phyloP scores from a whole-genome alignment of 495 filamentous ascomycete species.

The Stereocaulon alpinum region DNA sequence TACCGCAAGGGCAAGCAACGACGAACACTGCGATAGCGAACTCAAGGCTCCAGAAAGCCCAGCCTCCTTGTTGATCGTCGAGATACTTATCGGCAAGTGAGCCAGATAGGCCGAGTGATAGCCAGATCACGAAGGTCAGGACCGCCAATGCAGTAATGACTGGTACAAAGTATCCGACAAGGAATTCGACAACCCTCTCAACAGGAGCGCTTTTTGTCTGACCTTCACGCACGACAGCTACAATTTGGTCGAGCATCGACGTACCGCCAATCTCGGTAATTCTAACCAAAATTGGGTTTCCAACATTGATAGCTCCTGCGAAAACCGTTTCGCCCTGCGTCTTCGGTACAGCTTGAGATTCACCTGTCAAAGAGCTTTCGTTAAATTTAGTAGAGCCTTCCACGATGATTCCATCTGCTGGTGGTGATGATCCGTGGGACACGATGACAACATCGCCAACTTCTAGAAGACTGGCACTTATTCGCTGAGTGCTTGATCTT shows the following conservation, averaged over 20 bases:
- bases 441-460: conserved; percentile 71
- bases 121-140: conserved; percentile 74
- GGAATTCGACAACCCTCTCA: conserved; percentile 69
- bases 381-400: conserved; percentile 63
- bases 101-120: conserved; percentile 62
- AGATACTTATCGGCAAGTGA: conserved; percentile 55
- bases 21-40: conserved; percentile 95
- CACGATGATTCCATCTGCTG: conserved; percentile 67
- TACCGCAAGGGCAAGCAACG: conserved; percentile 86
- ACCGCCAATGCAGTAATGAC: conserved; percentile 73
- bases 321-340: conserved; percentile 59
- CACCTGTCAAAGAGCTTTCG: conserved; percentile 84
- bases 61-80: conserved; percentile 57
- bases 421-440: conserved; percentile 71
- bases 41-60: conserved; percentile 78
- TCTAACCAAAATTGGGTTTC: conserved; percentile 54
- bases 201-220: conserved; percentile 81
- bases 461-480: conserved; percentile 69
- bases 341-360: conserved; percentile 71
- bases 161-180: conserved; percentile 87
- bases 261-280: conserved; percentile 62
- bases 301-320: conserved; percentile 79
- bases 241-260: conserved; percentile 89
- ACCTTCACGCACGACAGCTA: conserved; percentile 80
- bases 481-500: conserved; percentile 27